Base-by-base conservation (phyloP, 2,329 filamentous ascomycete species). In the Calonectria pauciramosa region DNA sequence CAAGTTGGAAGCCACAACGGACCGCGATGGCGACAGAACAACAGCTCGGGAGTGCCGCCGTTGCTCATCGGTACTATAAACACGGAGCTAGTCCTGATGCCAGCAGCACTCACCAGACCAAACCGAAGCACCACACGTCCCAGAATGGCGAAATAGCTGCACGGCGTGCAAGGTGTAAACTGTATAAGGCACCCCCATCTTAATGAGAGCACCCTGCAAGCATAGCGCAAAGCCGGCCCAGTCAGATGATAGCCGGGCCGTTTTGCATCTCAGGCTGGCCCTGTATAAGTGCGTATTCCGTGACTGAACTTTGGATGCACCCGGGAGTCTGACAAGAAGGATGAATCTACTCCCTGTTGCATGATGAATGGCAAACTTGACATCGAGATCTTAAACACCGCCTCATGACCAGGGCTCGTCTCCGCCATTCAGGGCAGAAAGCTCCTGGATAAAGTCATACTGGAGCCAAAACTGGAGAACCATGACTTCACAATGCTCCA, bases 401-500 rank as follows among this genome's bases (percentile, higher is more conserved):
- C 36, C 64, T 41, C 20, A 32, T 14, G 28, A 73, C 44, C 59
- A 30, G 26, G 32, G 51, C 11, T 47, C 28, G 30, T 26, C 49
- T 44, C 28, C 49, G 38, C 16, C 59, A 70, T 60, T 34, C 71
- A 65, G 41, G 71, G n/a, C 47, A 52, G 41, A 38, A 28, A 64
- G 54, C 16, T 64, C 51, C 26, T 68, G 34, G 66, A 70, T 44
- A 44, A 52, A 65, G 30, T 63, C 66, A 60, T 34, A 28, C 49
- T 75, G 69, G 56, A 66, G 68, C 38, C 59, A 64, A 77, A 41
- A 73, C 71, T 77, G 77, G 78, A 75, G 78, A 78, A 66, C 74
- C 49, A 78, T 80, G 79, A 78, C 73, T 76, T 75, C 77, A 79
- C 74, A 64, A 78, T 76, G 75, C 79, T 74, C 79, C 77, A 79